Conservation (phyloP, 352 stramenopile species). For the Halophytophthora polymorphica region DNA sequence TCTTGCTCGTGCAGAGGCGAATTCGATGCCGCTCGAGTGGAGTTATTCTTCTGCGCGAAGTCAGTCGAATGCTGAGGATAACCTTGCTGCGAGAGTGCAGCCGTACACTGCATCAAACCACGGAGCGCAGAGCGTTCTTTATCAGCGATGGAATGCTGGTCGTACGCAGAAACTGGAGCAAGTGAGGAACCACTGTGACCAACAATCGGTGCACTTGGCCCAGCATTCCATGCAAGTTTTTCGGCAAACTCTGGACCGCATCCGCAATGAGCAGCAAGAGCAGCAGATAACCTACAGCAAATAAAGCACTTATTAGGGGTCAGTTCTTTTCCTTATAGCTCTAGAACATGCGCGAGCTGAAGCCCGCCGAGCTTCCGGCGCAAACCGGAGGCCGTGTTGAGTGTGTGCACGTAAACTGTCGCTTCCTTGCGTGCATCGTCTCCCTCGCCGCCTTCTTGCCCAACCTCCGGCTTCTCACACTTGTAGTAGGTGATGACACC, state of each 20-base stretch:
- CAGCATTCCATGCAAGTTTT: conserved; percentile 49
- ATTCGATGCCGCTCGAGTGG: not conserved
- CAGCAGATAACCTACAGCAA: conserved; percentile 1
- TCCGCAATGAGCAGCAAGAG: conserved; percentile 11
- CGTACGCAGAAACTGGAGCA: conserved; percentile 18
- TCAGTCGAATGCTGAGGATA: too few relatives aligned
- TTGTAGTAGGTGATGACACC: conserved; percentile 76
- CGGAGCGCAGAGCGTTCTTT: conserved; percentile 26
- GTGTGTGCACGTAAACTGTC: conserved; percentile 49
- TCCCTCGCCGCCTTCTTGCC: not conserved
- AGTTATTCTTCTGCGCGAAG: not conserved
- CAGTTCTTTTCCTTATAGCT: conserved; percentile 1
- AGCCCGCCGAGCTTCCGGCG: conserved; percentile 53
- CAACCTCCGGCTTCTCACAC: conserved; percentile 1
- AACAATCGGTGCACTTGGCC: conserved; percentile 17
- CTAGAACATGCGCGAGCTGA: conserved; percentile 43
- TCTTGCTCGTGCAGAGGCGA: conserved; percentile 15
- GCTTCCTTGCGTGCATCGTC: not conserved
- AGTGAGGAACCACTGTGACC: conserved; percentile 15
- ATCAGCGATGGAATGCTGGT: conserved; percentile 25
- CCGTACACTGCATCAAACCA: conserved; percentile 1
- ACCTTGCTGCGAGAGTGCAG: too few relatives aligned
- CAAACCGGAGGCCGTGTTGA: conserved; percentile 63
- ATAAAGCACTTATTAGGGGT: not conserved
- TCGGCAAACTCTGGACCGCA: conserved; percentile 29